Percentiles rank a stretch among this genome's conserved stretches.
Evolutionary conservation across 306 rosid genomes (phyloP).

Genomic region (Quercus bicolor): DNA sequence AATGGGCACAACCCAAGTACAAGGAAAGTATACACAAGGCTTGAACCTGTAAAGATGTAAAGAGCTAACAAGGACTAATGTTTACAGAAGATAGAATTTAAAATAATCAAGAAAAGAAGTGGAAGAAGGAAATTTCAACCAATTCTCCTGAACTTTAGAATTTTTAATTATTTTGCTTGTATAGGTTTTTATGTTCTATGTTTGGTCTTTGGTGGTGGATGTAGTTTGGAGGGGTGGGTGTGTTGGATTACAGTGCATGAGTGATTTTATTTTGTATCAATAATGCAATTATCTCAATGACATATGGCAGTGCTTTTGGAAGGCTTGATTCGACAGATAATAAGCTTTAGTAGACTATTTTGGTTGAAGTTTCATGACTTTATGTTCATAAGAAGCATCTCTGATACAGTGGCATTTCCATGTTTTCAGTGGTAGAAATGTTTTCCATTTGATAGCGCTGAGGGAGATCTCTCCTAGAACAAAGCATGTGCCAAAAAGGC

Average conservation of each 20-base stretch:
- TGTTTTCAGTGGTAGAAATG: slow-evolving; percentile 47
- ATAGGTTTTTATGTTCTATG: not conserved
- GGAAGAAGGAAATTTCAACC: not conserved
- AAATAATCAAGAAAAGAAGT: not conserved
- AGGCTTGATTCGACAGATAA: not conserved
- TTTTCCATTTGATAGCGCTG: slow-evolving; percentile 43
- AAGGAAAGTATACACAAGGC: not conserved
- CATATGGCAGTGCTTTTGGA: not conserved
- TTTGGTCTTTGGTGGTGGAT: not conserved
- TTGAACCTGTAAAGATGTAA: not conserved
- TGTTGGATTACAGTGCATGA: not conserved
- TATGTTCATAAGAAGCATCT: slow-evolving; percentile 3
- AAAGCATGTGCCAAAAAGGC: slow-evolving; percentile 36
- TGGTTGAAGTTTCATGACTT: not conserved
- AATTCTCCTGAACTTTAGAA: not conserved
- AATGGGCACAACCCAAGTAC: not conserved
- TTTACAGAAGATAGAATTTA: not conserved
- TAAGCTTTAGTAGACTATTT: not conserved
- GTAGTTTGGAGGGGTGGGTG: not conserved
- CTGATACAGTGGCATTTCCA: slow-evolving; percentile 18
- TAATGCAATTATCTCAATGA: not conserved
- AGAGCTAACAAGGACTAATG: not conserved
- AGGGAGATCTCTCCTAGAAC: slow-evolving; percentile 51
- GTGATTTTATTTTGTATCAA: not conserved
- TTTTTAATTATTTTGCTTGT: not conserved